Evolutionary conservation across 2,329 filamentous ascomycete species (phyloP).

Genomic region (Colletotrichum destructivum): DNA sequence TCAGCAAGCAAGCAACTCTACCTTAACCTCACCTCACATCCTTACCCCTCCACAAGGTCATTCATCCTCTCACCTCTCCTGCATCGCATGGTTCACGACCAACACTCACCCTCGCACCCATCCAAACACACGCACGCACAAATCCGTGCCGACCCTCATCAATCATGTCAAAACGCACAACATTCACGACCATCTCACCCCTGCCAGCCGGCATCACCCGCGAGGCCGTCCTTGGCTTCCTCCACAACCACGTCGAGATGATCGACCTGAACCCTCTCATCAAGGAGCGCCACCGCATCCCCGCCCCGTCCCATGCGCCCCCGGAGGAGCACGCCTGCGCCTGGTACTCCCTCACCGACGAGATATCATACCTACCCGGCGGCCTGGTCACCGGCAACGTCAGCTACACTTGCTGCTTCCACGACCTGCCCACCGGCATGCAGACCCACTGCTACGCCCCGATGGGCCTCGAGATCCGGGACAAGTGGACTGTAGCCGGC

Average conservation of each 20-base stretch:
- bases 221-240: slow-evolving; percentile 79
- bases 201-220: slow-evolving; percentile 79
- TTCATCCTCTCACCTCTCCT: background rate
- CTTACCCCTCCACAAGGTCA: background rate
- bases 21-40: slow-evolving; percentile 31
- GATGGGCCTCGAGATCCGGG: slow-evolving; percentile 83
- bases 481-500: slow-evolving; percentile 83
- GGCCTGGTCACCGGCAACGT: slow-evolving; percentile 76
- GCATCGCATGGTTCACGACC: slow-evolving; percentile 7
- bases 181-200: slow-evolving; percentile 85
- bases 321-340: slow-evolving; percentile 79
- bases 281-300: slow-evolving; percentile 78
- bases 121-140: background rate
- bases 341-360: slow-evolving; percentile 88
- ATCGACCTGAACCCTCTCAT: slow-evolving; percentile 91
- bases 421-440: slow-evolving; percentile 78
- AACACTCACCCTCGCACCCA: background rate
- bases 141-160: background rate
- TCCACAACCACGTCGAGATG: slow-evolving; percentile 86
- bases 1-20: background rate
- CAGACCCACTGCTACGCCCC: slow-evolving; percentile 90
- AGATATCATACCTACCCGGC: slow-evolving; percentile 81
- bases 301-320: slow-evolving; percentile 75
- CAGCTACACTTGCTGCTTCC: slow-evolving; percentile 85
- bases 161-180: slow-evolving; percentile 77